Evolutionary conservation across 768 basidiomycete species (phyloP).

Genomic region (Coprinopsis marcescibilis): DNA sequence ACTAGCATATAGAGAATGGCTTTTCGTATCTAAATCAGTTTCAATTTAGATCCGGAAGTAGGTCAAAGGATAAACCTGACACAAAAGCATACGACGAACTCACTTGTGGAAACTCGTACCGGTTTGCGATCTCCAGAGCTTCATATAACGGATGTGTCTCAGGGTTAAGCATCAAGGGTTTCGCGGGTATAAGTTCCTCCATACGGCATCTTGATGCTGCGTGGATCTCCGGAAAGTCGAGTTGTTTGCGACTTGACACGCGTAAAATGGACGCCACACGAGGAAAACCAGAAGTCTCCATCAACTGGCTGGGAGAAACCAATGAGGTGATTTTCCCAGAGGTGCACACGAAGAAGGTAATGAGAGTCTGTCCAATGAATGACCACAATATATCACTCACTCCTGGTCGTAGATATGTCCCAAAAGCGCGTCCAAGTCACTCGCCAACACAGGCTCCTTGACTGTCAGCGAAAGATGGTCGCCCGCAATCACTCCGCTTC

Average conservation of each 20-base stretch:
- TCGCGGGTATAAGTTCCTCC: constrained; percentile 42
- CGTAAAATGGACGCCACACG: constrained; percentile 53
- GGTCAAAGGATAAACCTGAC: not conserved
- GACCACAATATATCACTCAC: too few species aligned
- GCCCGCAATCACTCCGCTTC: constrained; percentile 2
- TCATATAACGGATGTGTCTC: constrained; percentile 37
- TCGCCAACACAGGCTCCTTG: constrained; percentile 25
- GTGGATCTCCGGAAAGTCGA: constrained; percentile 55
- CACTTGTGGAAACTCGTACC: constrained; percentile 40
- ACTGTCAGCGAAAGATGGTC: constrained; percentile 18
- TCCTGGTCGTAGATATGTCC: constrained; percentile 61
- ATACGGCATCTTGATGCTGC: constrained; percentile 37
- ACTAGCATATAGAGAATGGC: constrained; percentile 60
- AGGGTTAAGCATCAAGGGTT: constrained; percentile 27
- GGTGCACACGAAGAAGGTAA: too few species aligned
- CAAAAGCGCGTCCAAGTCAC: constrained; percentile 54
- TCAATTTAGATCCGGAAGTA: constrained; percentile 4
- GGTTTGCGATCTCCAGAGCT: constrained; percentile 45
- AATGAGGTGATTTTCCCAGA: not conserved
- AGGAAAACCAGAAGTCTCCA: constrained; percentile 34
- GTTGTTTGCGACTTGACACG: constrained; percentile 45
- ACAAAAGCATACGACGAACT: constrained; percentile 40
- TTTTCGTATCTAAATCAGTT: constrained; percentile 45
- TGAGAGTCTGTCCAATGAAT: constrained; percentile 1
- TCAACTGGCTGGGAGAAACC: constrained; percentile 45